Evolutionary conservation across 371 early-diverging fungal genomes (phyloP), one percentile per base, ranked within the genome.

Genomic region (Mycotypha africana): DNA sequence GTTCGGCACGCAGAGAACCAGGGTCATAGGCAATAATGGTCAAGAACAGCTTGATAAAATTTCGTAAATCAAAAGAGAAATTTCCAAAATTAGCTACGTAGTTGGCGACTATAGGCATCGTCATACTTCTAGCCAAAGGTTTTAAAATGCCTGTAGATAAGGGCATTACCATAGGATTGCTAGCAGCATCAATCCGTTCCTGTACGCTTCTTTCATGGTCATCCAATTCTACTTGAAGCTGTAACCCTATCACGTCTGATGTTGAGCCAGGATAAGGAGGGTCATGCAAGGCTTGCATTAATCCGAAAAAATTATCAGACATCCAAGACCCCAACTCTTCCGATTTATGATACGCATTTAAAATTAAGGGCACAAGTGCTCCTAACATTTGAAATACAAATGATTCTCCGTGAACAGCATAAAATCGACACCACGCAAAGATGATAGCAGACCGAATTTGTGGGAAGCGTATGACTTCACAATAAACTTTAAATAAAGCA

Each of bases 331-430:
- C 75, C 2, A 68, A 35, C 8, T 50, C 51, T 0, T 49, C 39
- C 0, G 75, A 75, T 25, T 62, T 58, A 1, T 19, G 15, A 42
- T 62, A 65, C 0, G 62, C 71, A 8, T 58, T 67, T 2, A 84
- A 67, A 28, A 80, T 78, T 14, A 71, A 21, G 2, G 85, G 85
- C 1, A 78, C 75, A 10, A 84, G 51, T 6, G 71, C 56, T 4
- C 85, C 85, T 17, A 84, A 45, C 66, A 88, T 76, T 50, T 84
- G 85, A 37, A 84, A 79, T 1, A 84, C 65, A 59, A 84, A 84
- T 0, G 85, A 58, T 40, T 84, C 85, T 56, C 79, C 77, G 35
- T 84, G 85, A 1, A 82, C 62, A 16, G 75, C 66, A 44, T 77
- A 82, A 17, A 84, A 82, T n/a, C 78, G 62, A 40, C 72, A 71